Evolutionary conservation across 225 moss, liverwort and hornwort genomes (phyloP).

Genomic region (Physcomitrium patens): DNA sequence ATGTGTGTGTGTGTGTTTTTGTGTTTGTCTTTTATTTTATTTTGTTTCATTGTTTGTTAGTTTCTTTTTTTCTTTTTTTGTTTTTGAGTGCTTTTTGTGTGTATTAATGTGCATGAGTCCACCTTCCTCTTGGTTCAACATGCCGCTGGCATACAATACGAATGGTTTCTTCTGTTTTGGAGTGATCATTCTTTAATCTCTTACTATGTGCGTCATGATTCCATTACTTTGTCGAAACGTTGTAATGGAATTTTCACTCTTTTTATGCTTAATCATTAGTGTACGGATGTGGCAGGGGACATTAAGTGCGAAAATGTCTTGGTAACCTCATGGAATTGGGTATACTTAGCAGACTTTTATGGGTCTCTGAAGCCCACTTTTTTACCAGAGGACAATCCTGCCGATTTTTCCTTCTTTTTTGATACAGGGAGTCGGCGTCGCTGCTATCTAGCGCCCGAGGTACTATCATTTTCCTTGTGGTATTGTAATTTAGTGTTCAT

Average conservation of each 20-base stretch:
- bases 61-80: too few species aligned
- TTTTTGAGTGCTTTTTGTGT: too few species aligned
- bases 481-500: conserved; percentile 5
- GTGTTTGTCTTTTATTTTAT: too few species aligned
- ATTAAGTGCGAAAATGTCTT: conserved; percentile 97
- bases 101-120: too few species aligned
- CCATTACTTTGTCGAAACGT: neutral
- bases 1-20: too few species aligned
- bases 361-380: conserved; percentile 93
- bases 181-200: too few species aligned
- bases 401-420: conserved; percentile 96
- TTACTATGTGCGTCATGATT: neutral
- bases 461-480: conserved; percentile 21
- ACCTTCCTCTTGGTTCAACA: too few species aligned
- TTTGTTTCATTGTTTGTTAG: too few species aligned
- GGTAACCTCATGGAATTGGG: conserved; percentile 99
- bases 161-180: too few species aligned
- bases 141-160: too few species aligned
- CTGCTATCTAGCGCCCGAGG: conserved; percentile 98
- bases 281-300: conserved; percentile 67
- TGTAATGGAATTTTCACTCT: conserved; percentile 11
- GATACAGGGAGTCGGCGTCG: conserved; percentile 94
- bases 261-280: conserved; percentile 8
- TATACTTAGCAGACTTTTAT: conserved; percentile 91
- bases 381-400: conserved; percentile 88